A percentile compares a stretch with the other conserved stretches of the same genome.
phyloP scores from a whole-genome alignment of 202 grass and related monocot species.

The Eragrostis tef region DNA sequence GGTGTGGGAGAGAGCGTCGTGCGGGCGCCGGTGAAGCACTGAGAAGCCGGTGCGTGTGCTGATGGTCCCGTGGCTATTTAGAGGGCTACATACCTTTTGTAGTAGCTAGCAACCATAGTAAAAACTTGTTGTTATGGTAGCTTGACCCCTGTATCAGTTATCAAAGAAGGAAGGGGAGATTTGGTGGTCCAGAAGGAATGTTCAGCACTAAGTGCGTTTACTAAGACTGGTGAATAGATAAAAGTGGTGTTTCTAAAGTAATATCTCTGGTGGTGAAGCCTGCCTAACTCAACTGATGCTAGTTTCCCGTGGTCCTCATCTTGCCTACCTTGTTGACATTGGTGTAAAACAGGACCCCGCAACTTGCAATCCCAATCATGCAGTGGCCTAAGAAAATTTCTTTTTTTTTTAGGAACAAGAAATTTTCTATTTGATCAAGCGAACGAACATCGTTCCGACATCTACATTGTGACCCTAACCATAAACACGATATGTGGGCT shows the following conservation, averaged over 20 bases:
- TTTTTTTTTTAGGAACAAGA: too few relatives aligned
- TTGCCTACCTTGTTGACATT: not conserved
- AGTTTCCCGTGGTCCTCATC: not conserved
- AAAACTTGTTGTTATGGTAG: constrained; percentile 1
- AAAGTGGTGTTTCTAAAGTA: not conserved
- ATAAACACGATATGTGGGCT: too few relatives aligned
- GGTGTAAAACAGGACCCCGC: not conserved
- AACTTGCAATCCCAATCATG: not conserved
- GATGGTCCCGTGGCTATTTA: constrained; percentile 49
- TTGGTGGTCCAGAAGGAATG: constrained; percentile 53
- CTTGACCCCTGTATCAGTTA: constrained; percentile 18
- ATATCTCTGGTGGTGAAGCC: not conserved
- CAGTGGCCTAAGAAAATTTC: too few relatives aligned
- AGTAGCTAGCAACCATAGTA: constrained; percentile 10
- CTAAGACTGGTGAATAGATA: constrained; percentile 42
- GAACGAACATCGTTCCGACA: too few relatives aligned
- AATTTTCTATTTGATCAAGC: too few relatives aligned
- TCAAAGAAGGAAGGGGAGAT: constrained; percentile 1
- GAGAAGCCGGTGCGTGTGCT: not conserved
- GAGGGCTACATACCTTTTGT: constrained; percentile 10
- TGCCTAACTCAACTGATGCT: not conserved
- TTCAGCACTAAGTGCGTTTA: constrained; percentile 33
- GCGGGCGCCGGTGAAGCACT: not conserved
- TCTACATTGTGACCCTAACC: too few relatives aligned
- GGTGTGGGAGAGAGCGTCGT: not conserved